Base-by-base conservation (phyloP, 345 rosid species). In the Melastoma malabathricum region DNA sequence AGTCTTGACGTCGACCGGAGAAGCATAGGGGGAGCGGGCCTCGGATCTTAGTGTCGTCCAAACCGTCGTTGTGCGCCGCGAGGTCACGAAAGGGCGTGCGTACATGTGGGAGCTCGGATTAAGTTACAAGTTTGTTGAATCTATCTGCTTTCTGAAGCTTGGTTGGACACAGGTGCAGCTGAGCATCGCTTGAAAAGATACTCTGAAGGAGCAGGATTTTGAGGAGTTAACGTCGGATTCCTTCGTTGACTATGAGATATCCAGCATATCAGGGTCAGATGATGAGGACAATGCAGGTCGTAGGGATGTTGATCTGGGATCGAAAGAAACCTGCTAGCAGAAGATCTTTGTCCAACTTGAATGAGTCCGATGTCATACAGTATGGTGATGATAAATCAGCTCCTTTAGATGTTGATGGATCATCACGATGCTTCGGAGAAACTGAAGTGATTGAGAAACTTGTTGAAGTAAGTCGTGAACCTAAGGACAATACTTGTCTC, bases 181-280 rank as follows among this genome's bases (percentile, higher is more conserved):
- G 53, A 82, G 80, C 46, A 43, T 84, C 60, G 93, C 96, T 47
- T 97, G 97, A 38, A 92, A 79, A 63, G 61, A 71, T 55, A 73
- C 72, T 5, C 73, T 84, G 59, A 83, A 75, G 50, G 97, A 92
- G 68, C 89, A 92, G 54, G 95, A 92, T 59, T 77, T 87, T 47
- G 93, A 84, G 68, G 96, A 78, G 46, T 56, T 82, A 60, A 78
- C 88, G 20, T 64, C 75, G 31, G 90, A 86, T 71, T 73, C 82
- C 10, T 79, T 84, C 54, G 75, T 68, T 38, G 98, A 83, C 63
- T 86, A 59, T 22, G 98, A 90, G 55, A 72, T 90, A 16, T 90
- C 96, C 6, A 90, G 98, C 62, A 77, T 90, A 49, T 90, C 98
- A 18, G 98, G 98, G 46, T 90, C 96, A 5, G 98, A 92, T 67